These are phyloP conservation scores for Calendula officinalis DNA, from an alignment of 129 eudicot genomes.

Conservation along the genomic window DNA sequence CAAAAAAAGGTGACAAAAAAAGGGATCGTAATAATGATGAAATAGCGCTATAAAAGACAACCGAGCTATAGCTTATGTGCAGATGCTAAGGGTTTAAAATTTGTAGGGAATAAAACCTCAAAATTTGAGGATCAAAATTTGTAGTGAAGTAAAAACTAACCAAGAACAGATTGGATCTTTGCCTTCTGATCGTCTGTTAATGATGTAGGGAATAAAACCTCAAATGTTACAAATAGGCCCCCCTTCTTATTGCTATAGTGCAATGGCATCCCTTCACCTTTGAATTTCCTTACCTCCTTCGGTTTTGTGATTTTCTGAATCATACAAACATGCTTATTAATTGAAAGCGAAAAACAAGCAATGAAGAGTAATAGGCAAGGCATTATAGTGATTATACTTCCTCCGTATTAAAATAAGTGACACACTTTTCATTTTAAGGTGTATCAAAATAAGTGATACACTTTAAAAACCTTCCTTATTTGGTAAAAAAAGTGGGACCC, in stretches of 20 bases:
- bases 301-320: conserved; percentile 75
- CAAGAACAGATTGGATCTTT: conserved; percentile 64
- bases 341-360: neutral
- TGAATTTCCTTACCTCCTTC: conserved; percentile 82
- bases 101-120: neutral
- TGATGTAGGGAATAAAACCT: conserved; percentile 75
- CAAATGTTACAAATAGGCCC: conserved; percentile 65
- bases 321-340: conserved; percentile 9
- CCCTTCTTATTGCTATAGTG: conserved; percentile 84
- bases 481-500: no score
- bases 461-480: no score
- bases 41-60: conserved; percentile 1
- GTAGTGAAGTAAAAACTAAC: conserved; percentile 26
- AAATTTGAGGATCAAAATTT: no score
- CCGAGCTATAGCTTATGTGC: conserved; percentile 10
- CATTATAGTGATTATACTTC: no score
- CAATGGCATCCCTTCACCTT: conserved; percentile 96
- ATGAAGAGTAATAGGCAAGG: no score
- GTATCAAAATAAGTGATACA: no score
- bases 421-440: no score
- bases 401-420: no score
- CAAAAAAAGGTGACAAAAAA: neutral
- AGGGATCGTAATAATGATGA: conserved; percentile 7
- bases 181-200: conserved; percentile 78
- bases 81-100: conserved; percentile 4